Conservation (phyloP, 108 stramenopile genomes). For the Conticribra weissflogii region DNA sequence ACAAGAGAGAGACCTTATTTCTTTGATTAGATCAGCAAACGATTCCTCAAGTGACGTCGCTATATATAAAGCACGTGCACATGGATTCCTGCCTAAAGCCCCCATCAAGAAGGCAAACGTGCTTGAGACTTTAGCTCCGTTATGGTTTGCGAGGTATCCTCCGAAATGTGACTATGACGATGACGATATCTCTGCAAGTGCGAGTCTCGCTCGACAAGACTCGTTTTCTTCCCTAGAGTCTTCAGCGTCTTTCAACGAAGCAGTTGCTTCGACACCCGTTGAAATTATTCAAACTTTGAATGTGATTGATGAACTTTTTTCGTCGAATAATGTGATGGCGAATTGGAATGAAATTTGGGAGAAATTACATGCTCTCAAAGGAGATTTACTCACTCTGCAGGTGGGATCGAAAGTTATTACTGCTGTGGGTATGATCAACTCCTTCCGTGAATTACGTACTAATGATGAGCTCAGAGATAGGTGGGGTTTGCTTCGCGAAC, state of each 20-base stretch:
- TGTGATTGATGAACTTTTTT: conserved; percentile 38
- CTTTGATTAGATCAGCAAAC: conserved; percentile 69
- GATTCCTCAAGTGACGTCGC: conserved; percentile 66
- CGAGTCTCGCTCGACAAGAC: conserved; percentile 28
- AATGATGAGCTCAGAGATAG: conserved; percentile 22
- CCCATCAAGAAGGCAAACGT: conserved; percentile 61
- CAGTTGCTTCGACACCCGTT: conserved; percentile 35
- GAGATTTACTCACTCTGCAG: conserved; percentile 54
- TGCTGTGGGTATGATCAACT: conserved; percentile 41
- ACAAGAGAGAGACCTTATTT: conserved; percentile 39
- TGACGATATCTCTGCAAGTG: no score
- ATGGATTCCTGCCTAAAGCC: conserved; percentile 70
- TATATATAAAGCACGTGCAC: conserved; percentile 68
- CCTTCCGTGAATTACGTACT: conserved; percentile 24
- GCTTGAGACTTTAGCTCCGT: conserved; percentile 54
- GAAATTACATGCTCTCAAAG: conserved; percentile 66
- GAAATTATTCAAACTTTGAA: conserved; percentile 43
- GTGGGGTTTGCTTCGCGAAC: conserved; percentile 37
- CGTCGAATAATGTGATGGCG: conserved; percentile 13
- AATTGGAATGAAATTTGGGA: conserved; percentile 56
- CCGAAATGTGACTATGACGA: conserved; percentile 10
- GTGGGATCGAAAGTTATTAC: conserved; percentile 36
- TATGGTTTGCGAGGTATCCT: conserved; percentile 63
- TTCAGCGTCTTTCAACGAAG: no score
- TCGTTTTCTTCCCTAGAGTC: conserved; percentile 31